These are phyloP conservation scores for Multifurca ochricompacta DNA, from an alignment of 768 basidiomycete species.

Conservation along the genomic window DNA sequence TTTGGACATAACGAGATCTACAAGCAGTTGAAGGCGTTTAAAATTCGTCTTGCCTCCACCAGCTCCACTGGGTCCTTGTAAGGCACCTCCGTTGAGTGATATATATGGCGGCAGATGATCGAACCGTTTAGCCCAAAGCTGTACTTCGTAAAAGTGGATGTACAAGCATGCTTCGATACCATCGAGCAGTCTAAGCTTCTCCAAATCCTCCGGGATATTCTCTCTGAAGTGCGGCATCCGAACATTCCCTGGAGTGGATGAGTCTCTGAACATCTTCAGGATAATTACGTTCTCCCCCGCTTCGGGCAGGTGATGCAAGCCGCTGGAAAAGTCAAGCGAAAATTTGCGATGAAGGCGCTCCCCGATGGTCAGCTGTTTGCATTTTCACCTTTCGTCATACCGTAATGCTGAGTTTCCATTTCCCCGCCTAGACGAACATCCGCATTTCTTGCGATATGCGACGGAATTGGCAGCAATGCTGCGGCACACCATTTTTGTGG, in stretches of 20 bases:
- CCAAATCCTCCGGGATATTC: slow-evolving; percentile 59
- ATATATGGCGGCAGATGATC: not conserved
- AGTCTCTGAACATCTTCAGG: slow-evolving; percentile 35
- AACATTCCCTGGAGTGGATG: not conserved
- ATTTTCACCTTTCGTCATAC: not conserved
- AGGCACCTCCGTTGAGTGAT: no score
- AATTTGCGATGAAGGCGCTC: slow-evolving; percentile 51
- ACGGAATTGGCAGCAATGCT: slow-evolving; percentile 54
- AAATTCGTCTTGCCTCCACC: slow-evolving; percentile 38
- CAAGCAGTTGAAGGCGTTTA: slow-evolving; percentile 61
- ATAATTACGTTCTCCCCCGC: slow-evolving; percentile 61
- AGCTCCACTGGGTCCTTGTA: slow-evolving; percentile 44
- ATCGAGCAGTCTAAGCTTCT: slow-evolving; percentile 86
- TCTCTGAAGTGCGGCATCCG: slow-evolving; percentile 51
- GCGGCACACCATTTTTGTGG: slow-evolving; percentile 76
- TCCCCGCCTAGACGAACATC: slow-evolving; percentile 53
- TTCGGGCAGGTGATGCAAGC: slow-evolving; percentile 59
- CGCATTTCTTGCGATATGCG: slow-evolving; percentile 67
- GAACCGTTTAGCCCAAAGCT: slow-evolving; percentile 59
- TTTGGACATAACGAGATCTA: slow-evolving; percentile 82
- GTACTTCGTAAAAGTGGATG: slow-evolving; percentile 96
- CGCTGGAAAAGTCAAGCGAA: slow-evolving; percentile 49
- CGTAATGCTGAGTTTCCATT: not conserved
- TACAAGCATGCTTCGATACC: slow-evolving; percentile 93
- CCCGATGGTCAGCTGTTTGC: slow-evolving; percentile 49